Base-by-base conservation (phyloP, 352 stramenopile species). In the Pythium brassicae region DNA sequence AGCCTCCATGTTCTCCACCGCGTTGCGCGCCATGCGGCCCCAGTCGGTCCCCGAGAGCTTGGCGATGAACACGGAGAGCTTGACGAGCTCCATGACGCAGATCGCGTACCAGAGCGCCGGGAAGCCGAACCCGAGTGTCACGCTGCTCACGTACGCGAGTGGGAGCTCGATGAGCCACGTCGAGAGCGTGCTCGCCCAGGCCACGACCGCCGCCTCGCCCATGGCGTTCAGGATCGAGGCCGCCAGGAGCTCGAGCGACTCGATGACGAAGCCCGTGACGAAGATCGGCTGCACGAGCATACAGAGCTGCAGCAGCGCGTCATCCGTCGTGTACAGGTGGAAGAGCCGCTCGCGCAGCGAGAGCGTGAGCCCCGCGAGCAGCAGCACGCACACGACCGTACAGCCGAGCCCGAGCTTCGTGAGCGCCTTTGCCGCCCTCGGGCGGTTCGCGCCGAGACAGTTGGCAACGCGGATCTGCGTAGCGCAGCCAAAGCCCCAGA, bases 401-500 rank as follows among this genome's bases (percentile, higher is more conserved):
- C 76, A 89, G 9, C 58, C 44, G 39, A 92, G 84, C 6, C 84
- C 84, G 2, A 92, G 65, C 46, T 83, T 72, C 2, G 57, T 74
- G 8, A 92, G 49, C 43, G 77, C 70, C 63, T 83, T 74, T 25
- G 83, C 83, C 17, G 75, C 73, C 26, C 83, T 74, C 3, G 83
- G 80, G 22, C 78, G 78, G 59, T 82, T 83, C 25, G 83, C 81
- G 8, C 81, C 81, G 3, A 94, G 59, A 46, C 89, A 89, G 55
- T 86, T 91, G 54, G 81, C 83, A 22, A 91, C 78, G 27, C 81
- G 80, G 39, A 88, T 71, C 55, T 94, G 83, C 1, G 80, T 89
- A 15, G 83, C 83, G 47, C 80, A 92, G 45, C 74, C 83, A 46
- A 88, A 92, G 14, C 80, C 80, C 80, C 83, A 92, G 55, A 89